phyloP scores from a whole-genome alignment of 306 rosid genomes.

The Prosopis cineraria region DNA sequence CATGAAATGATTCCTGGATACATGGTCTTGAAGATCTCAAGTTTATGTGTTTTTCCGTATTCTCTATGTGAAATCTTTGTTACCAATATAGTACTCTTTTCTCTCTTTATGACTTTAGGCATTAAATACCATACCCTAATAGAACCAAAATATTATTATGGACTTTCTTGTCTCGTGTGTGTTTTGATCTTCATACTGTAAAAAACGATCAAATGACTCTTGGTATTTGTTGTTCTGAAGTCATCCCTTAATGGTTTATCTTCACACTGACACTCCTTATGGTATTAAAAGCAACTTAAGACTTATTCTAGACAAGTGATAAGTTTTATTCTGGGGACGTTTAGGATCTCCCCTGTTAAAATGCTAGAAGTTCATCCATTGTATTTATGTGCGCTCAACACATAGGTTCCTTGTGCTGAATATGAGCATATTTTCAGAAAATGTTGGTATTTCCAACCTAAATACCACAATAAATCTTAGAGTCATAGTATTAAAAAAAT shows the following conservation, averaged over 20 bases:
- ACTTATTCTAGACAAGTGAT: background rate
- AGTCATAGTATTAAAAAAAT: background rate
- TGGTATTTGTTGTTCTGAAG: background rate
- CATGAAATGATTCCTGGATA: background rate
- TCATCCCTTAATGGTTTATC: background rate
- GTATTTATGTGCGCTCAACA: background rate
- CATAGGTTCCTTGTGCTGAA: slow-evolving; percentile 1
- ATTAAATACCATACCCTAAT: slow-evolving; percentile 19
- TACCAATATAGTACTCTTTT: background rate
- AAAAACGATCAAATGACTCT: background rate
- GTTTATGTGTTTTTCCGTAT: slow-evolving; percentile 13
- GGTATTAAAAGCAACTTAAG: background rate
- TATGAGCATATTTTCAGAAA: background rate
- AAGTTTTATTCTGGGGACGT: background rate
- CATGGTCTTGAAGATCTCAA: slow-evolving; percentile 14
- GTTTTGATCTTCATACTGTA: slow-evolving; percentile 14
- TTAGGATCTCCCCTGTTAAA: background rate
- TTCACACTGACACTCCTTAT: background rate
- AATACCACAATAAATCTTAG: background rate
- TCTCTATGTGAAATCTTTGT: background rate
- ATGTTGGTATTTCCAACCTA: background rate
- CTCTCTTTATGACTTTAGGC: background rate
- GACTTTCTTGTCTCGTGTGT: slow-evolving; percentile 8
- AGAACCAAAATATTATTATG: slow-evolving; percentile 9
- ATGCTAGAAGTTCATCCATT: background rate